Evolutionary conservation across 306 rosid genomes (phyloP), one percentile per base, ranked within the genome.

Genomic region (Cucumis melo): DNA sequence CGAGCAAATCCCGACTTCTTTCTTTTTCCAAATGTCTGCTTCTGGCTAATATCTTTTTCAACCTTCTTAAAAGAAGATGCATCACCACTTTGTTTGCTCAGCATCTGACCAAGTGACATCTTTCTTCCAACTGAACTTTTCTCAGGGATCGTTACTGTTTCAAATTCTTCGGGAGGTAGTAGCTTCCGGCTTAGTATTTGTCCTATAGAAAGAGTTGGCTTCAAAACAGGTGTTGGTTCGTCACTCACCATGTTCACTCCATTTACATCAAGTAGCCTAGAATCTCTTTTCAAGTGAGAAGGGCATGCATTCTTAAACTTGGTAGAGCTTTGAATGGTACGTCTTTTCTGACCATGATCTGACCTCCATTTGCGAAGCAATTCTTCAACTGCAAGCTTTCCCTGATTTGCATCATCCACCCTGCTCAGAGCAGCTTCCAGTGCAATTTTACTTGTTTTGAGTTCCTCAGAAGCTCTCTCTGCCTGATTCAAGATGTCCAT

Each of bases 51-150:
- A 68, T 89, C 97, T 81, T 85, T 89, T 81, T 86, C 92, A 56
- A 53, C 79, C 80, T 79, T 86, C 73, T 77, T 79, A 58, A 80
- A 82, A 64, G 75, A 78, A 51, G 77, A 78, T 24, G 50, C 83
- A 82, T 87, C 95, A 19, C 84, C 79, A n/a, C 80, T 87, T 79
- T 88, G 91, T 48, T 85, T 92, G 32, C 89, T 83, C 13, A 94
- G 93, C 99, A 94, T 90, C 83, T 90, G 96, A 79, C 95, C 99
- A 15, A 94, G 79, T 2, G 99, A 94, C 57, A 90, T 87, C 85
- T 94, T 94, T 65, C 86, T 83, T 83, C 83, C 90, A 67, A 62
- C 87, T 0, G 88, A 82, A 71, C 46, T 80, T 82, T 84, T 87
- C 73, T 81, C 89, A 0, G 81, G 51, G 39, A 53, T 57, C 75